Evolutionary conservation across 2,329 filamentous ascomycete species (phyloP), one percentile per base, ranked within the genome.

Genomic region (Talaromyces sp.): DNA sequence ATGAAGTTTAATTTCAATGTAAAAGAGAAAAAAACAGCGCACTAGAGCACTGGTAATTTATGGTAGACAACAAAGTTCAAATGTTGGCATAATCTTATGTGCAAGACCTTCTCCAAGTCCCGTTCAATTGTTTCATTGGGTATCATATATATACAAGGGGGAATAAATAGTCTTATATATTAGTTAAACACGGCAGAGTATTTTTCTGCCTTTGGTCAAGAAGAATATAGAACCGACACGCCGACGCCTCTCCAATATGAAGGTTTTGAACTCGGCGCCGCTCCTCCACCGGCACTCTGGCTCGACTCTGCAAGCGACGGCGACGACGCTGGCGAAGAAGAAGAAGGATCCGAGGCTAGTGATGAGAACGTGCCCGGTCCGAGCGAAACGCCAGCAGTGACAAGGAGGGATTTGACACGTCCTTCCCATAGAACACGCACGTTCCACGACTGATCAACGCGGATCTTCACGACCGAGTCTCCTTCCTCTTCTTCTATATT

Each of bases 361-460:
- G 67, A 61, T 5, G 74, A 73, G 57, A 74, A 75, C 33, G 74
- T 73, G 23, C 72, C 71, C 10, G 78, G 82, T 72, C 96, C 92
- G 60, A 99, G 86, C 57, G 87, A 91, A 61, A 92, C 91, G 9
- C 95, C 95, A 50, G 96, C 82, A 68, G 92, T 96, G 73, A 98
- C 96, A 61, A 99, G 83, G 63, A 99, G 79, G 67, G 96, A 94
- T 79, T 98, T 96, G 63, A 96, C 85, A 60, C 92, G 85, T 2
- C 94, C 93, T 74, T 98, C 94, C 94, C 95, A 99, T 27, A 98
- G 78, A 57, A 98, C 75, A 0, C 92, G 91, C 59, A 97, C 86
- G 66, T 89, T 88, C 79, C 92, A 88, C 67, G 93, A 90, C 78
- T 97, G 93, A 72, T 97, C 92, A 58, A 98, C 82, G 56, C 91